Evolutionary conservation across 495 filamentous ascomycete genomes (phyloP), one percentile per base, ranked within the genome.

Genomic region (Neurospora sp.): DNA sequence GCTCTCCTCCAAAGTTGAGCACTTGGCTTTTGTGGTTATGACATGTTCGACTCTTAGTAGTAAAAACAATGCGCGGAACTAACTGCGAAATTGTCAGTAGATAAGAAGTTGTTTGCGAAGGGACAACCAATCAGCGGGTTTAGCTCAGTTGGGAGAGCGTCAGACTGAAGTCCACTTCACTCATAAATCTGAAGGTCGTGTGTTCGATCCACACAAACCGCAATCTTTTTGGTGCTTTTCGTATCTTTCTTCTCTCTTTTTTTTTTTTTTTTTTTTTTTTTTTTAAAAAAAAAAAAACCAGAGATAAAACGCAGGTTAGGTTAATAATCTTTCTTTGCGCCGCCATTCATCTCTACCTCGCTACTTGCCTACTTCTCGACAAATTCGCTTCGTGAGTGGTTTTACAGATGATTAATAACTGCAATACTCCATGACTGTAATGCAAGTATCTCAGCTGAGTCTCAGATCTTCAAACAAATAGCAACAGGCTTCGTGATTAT

Each of bases 151-250:
- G 45, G 45, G 45, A 53, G 45, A 48, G 44, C 44, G 44, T 48
- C 44, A 48, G 44, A 48, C 44, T 48, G 44, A 48, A 48, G 44
- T 48, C 44, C 44, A 48, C 44, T 48, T 48, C 44, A 48, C 44
- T 48, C 44, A 48, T 22, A 48, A 48, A 48, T 48, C 44, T 48
- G 44, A 48, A 48, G 45, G 53, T 61, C 53, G 53, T 61, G 53
- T 65, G 53, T 65, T 65, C 53, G 53, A 65, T 65, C 53, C 53
- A 65, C 53, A 65, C 53, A 65, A 65, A 65, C 53, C 53, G 53
- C 53, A 65, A 35, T 59, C 14, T 35, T 35, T 65, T 65, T 65
- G 14, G 10, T 16, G 3, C 1, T 35, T 35, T 61, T 17, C 14
- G 3, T 16, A 16, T 6, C 22, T 61, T n/a, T 17, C 12, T 61